Evolutionary conservation across 148 eudicot species (phyloP).

Genomic region (Pouteria glomerata): DNA sequence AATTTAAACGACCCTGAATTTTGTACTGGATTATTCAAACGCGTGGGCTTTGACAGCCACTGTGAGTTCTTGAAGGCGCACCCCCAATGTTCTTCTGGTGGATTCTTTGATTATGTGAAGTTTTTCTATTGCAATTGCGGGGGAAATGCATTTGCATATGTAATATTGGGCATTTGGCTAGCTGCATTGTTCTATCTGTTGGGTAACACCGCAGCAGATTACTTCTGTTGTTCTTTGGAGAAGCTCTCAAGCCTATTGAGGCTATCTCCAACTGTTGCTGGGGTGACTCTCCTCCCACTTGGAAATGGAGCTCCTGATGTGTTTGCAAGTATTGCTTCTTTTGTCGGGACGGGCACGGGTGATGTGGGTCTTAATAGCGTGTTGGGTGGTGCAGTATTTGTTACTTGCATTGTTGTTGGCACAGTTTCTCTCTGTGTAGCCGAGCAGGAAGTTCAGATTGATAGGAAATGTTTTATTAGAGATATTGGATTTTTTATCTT

Average conservation of each 20-base stretch:
- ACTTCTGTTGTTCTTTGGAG: conserved; percentile 85
- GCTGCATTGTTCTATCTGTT: conserved; percentile 79
- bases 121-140: conserved; percentile 75
- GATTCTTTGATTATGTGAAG: conserved; percentile 67
- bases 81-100: conserved; percentile 64
- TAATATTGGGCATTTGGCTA: conserved; percentile 67
- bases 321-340: conserved; percentile 93
- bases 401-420: conserved; percentile 82
- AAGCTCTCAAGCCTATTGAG: conserved; percentile 71
- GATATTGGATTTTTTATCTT: conserved; percentile 65
- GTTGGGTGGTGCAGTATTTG: conserved; percentile 92
- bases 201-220: conserved; percentile 97
- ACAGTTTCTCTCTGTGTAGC: conserved; percentile 68
- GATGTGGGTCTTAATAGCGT: conserved; percentile 90
- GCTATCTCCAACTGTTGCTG: conserved; percentile 88
- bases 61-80: conserved; percentile 80
- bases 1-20: conserved; percentile 28
- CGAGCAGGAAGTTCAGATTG: conserved; percentile 62
- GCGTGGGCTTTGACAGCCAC: conserved; percentile 37
- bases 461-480: conserved; percentile 73
- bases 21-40: conserved; percentile 53
- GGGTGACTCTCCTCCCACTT: conserved; percentile 85
- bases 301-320: conserved; percentile 99
- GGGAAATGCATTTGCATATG: conserved; percentile 46
- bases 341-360: conserved; percentile 74